Evolutionary conservation across 163 green algal genomes (phyloP).

Genomic region (Chloromonas sp.): DNA sequence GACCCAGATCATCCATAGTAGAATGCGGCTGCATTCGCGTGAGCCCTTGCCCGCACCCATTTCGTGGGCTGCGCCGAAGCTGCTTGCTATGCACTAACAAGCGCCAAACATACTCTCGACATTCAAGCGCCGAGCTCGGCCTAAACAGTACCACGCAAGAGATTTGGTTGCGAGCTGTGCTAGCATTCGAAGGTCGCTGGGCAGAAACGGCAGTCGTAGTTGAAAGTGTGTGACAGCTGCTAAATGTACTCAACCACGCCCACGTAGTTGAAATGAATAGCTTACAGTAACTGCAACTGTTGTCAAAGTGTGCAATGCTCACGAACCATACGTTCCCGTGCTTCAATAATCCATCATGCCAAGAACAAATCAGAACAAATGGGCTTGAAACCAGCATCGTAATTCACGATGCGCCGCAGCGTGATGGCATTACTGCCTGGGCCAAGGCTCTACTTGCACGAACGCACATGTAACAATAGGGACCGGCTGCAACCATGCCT

Average conservation of each 20-base stretch:
- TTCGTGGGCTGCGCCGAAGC: not conserved
- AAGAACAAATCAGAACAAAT: not conserved
- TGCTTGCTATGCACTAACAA: not conserved
- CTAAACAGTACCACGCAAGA: too few species aligned
- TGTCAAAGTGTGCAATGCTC: too few species aligned
- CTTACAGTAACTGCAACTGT: too few species aligned
- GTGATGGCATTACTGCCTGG: not conserved
- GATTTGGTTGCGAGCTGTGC: too few species aligned
- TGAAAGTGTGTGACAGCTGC: too few species aligned
- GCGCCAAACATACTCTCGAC: not conserved
- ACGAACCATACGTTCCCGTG: not conserved
- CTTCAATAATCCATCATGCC: not conserved
- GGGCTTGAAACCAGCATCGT: not conserved
- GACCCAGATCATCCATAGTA: constrained; percentile 5
- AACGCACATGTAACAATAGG: not conserved
- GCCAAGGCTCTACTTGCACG: not conserved
- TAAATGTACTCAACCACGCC: too few species aligned
- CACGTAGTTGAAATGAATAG: too few species aligned
- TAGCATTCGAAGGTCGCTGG: too few species aligned
- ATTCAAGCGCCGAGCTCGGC: too few species aligned
- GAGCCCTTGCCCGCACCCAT: not conserved
- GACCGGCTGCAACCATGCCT: not conserved
- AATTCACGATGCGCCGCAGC: not conserved
- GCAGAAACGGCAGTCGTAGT: too few species aligned
- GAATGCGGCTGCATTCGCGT: not conserved